phyloP scores from a whole-genome alignment of 192 early-diverging fungal genomes.

The Backusella circina region DNA sequence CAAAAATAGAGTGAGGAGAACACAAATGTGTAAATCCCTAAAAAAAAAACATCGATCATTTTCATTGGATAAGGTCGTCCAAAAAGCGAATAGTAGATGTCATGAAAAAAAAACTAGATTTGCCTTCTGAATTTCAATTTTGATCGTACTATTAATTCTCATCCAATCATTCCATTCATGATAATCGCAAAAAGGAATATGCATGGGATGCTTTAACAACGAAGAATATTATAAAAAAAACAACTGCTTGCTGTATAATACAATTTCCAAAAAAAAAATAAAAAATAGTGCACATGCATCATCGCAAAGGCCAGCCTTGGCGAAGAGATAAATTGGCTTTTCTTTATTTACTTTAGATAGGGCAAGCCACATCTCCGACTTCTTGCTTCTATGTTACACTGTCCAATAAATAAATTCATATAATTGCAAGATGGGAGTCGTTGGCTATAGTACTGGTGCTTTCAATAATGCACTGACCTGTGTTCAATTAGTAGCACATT shows the following conservation, averaged over 20 bases:
- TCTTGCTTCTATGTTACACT: not conserved
- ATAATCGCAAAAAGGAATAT: not conserved
- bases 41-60: not conserved
- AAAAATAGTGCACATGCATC: not conserved
- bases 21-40: not conserved
- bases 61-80: not conserved
- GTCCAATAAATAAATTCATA: not conserved
- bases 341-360: not conserved
- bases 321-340: not conserved
- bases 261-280: not conserved
- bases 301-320: not conserved
- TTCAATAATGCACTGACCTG: slow-evolving; percentile 4
- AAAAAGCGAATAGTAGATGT: not conserved
- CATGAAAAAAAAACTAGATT: not conserved
- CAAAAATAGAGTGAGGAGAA: not conserved
- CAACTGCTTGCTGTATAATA: not conserved
- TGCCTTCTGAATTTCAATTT: not conserved
- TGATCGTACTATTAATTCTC: not conserved
- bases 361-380: not conserved
- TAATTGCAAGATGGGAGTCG: not conserved
- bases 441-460: not conserved
- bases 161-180: not conserved
- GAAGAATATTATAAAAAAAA: not conserved
- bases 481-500: not conserved
- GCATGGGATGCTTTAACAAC: not conserved